phyloP scores from a whole-genome alignment of 2,329 filamentous ascomycete species.

The Paecilomyces fulvus region DNA sequence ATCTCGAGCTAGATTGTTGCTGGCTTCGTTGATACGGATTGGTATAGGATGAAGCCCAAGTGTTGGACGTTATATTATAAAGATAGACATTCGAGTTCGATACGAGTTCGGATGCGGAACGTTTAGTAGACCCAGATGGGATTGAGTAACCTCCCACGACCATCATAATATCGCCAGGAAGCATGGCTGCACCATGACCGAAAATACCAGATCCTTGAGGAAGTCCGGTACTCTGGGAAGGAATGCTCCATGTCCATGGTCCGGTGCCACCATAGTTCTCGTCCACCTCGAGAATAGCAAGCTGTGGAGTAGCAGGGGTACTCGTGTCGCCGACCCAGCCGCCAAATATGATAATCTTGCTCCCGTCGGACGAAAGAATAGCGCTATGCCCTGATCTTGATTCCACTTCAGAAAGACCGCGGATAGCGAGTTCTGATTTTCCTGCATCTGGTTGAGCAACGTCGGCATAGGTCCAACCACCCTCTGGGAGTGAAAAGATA shows the following conservation, averaged over 20 bases:
- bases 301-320: slow-evolving; percentile 70
- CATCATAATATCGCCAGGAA: slow-evolving; percentile 55
- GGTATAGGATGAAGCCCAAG: slow-evolving; percentile 50
- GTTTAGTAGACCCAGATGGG: slow-evolving; percentile 26
- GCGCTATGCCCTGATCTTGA: slow-evolving; percentile 85
- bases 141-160: slow-evolving; percentile 52
- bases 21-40: slow-evolving; percentile 31
- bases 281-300: slow-evolving; percentile 68
- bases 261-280: slow-evolving; percentile 55
- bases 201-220: slow-evolving; percentile 44
- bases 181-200: slow-evolving; percentile 54
- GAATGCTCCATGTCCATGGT: slow-evolving; percentile 38
- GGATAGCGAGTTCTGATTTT: slow-evolving; percentile 50
- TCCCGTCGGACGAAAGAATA: slow-evolving; percentile 69
- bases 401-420: slow-evolving; percentile 51
- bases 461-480: slow-evolving; percentile 73
- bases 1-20: slow-evolving; percentile 9
- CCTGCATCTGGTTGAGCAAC: slow-evolving; percentile 41
- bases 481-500: slow-evolving; percentile 76
- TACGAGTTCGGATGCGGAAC: slow-evolving; percentile 21
- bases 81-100: slow-evolving; percentile 45
- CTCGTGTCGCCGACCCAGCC: slow-evolving; percentile 84
- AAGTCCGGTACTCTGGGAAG: slow-evolving; percentile 28
- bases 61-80: slow-evolving; percentile 53
- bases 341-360: slow-evolving; percentile 68